Conservation (phyloP, 805 yeast species). For the Yarrowia porcina region DNA sequence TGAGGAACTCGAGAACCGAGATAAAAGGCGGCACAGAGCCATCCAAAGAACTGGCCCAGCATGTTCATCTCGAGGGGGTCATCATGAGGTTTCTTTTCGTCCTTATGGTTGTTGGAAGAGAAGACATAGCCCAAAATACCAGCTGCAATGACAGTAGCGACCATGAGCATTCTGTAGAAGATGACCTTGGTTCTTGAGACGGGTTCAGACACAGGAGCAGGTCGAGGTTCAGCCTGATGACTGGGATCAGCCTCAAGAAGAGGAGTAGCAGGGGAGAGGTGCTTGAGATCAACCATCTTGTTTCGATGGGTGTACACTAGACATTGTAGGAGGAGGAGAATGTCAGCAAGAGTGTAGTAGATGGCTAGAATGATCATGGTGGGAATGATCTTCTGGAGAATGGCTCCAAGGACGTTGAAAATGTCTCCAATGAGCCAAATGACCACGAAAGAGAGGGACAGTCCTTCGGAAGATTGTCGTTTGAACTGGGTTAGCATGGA, state of each 20-base stretch:
- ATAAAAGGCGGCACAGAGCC: constrained; percentile 47
- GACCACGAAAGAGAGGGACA: constrained; percentile 78
- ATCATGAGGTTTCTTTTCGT: constrained; percentile 39
- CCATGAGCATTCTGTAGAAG: constrained; percentile 47
- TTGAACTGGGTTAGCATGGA: constrained; percentile 44
- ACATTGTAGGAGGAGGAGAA: constrained; percentile 80
- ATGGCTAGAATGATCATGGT: constrained; percentile 92
- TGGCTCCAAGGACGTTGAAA: constrained; percentile 87
- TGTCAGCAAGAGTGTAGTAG: constrained; percentile 88
- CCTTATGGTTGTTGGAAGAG: constrained; percentile 50
- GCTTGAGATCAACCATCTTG: constrained; percentile 62
- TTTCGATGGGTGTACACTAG: constrained; percentile 66
- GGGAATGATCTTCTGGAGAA: constrained; percentile 84
- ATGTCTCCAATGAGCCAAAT: constrained; percentile 94
- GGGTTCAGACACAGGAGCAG: constrained; percentile 22
- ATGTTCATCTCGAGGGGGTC: constrained; percentile 58
- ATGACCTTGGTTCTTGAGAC: constrained; percentile 28
- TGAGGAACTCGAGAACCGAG: constrained; percentile 93
- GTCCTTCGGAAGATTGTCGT: constrained; percentile 84
- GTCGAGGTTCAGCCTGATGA: constrained; percentile 1
- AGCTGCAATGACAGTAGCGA: constrained; percentile 61
- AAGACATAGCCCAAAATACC: constrained; percentile 89
- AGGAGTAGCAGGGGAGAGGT: constrained; percentile 86
- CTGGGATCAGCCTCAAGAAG: constrained; percentile 63
- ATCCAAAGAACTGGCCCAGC: constrained; percentile 84